Conservation (phyloP, 768 basidiomycete species). For the Suillus cothurnatus region DNA sequence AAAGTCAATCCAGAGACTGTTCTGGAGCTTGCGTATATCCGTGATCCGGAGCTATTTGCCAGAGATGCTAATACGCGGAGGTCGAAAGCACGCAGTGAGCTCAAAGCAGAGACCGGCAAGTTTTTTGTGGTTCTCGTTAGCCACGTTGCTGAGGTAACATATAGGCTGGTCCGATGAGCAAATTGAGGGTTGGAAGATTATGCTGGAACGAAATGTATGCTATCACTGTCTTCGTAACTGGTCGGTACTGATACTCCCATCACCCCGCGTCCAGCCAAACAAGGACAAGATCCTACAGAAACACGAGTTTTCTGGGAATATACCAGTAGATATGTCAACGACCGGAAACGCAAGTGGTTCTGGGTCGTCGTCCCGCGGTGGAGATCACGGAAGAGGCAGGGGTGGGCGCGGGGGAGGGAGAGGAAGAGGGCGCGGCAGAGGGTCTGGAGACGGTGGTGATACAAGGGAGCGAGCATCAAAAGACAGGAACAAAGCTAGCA, state of each 20-base stretch:
- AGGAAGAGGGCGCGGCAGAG: conserved; percentile 38
- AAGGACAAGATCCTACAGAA: conserved; percentile 76
- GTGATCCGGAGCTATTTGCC: conserved; percentile 74
- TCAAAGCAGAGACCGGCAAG: conserved; percentile 70
- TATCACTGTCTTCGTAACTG: conserved; percentile 9
- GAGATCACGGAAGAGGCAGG: conserved; percentile 45
- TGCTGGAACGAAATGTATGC: conserved; percentile 87
- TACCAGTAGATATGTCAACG: conserved; percentile 17
- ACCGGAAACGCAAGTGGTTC: neutral
- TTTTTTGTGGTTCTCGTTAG: conserved; percentile 1
- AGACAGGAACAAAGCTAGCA: conserved; percentile 75
- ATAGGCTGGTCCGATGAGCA: conserved; percentile 81
- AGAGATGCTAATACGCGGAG: conserved; percentile 73
- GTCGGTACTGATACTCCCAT: conserved; percentile 2
- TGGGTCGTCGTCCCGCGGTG: conserved; percentile 28
- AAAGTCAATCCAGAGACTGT: conserved; percentile 54
- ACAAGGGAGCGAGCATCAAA: conserved; percentile 69
- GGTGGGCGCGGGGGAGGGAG: conserved; percentile 42
- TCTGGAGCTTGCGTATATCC: conserved; percentile 77
- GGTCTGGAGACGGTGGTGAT: conserved; percentile 40
- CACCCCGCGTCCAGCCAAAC: conserved; percentile 50
- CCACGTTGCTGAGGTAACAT: neutral
- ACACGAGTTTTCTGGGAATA: conserved; percentile 77
- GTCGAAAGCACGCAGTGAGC: conserved; percentile 63
- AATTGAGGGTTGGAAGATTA: conserved; percentile 89